Conservation (phyloP, 805 yeast genomes). For the Isabelozyma heimii region DNA sequence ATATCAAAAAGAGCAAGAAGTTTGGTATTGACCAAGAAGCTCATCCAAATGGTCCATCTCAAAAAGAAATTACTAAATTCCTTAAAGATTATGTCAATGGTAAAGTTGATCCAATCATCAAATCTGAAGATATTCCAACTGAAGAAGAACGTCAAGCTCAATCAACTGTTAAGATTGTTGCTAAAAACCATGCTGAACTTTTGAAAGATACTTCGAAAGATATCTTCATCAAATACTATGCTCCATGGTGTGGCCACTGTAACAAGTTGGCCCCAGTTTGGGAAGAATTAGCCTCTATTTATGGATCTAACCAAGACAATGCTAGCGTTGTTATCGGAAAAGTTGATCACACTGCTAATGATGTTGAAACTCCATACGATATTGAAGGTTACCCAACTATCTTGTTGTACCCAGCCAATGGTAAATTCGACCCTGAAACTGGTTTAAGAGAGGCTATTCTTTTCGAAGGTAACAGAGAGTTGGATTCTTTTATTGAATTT, state of each 20-base stretch:
- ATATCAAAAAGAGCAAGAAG: constrained; percentile 63
- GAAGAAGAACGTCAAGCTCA: constrained; percentile 58
- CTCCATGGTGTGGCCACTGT: constrained; percentile 98
- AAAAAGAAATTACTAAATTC: constrained; percentile 54
- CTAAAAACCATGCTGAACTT: constrained; percentile 72
- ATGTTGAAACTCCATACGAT: constrained; percentile 64
- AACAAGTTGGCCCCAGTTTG: constrained; percentile 84
- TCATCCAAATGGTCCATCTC: constrained; percentile 44
- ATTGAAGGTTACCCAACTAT: constrained; percentile 92
- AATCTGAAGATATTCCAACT: constrained; percentile 85
- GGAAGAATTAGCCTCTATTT: constrained; percentile 80
- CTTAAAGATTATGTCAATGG: constrained; percentile 65
- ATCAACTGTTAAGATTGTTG: constrained; percentile 76
- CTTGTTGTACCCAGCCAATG: constrained; percentile 80
- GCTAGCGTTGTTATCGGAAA: constrained; percentile 73
- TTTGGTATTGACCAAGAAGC: constrained; percentile 69
- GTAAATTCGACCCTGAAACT: constrained; percentile 38
- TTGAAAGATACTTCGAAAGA: constrained; percentile 59
- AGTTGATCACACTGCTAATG: constrained; percentile 87
- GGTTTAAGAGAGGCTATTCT: constrained; percentile 53
- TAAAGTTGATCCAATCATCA: constrained; percentile 66
- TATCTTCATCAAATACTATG: constrained; percentile 86
- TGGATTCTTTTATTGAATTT: constrained; percentile 68
- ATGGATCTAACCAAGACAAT: constrained; percentile 46
- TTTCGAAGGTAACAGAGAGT: constrained; percentile 66